Percentiles rank a stretch among this genome's conserved stretches.
Evolutionary conservation across 2,329 filamentous ascomycete genomes (phyloP).

Genomic region (Diplodia seriata): DNA sequence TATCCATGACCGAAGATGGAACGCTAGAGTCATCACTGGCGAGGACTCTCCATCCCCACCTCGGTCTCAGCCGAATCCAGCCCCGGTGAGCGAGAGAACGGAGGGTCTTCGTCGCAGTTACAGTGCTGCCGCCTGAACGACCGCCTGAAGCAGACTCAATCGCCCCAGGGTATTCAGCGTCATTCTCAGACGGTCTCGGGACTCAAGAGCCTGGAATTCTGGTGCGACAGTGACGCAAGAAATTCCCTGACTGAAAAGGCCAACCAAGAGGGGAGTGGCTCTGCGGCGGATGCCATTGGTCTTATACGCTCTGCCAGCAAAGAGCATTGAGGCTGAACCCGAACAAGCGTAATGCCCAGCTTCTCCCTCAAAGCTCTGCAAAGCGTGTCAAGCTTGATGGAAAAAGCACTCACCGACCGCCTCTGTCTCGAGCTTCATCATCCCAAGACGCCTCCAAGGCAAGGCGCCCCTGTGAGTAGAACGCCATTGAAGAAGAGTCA

Average conservation of each 20-base stretch:
- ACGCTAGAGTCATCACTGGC: constrained; percentile 80
- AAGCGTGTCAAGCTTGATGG: constrained; percentile 43
- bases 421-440: constrained; percentile 47
- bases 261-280: constrained; percentile 79
- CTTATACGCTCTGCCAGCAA: constrained; percentile 74
- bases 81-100: constrained; percentile 51
- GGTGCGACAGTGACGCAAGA: constrained; percentile 79
- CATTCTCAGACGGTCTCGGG: constrained; percentile 75
- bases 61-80: constrained; percentile 58
- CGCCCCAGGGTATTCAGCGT: constrained; percentile 43
- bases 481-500: constrained; percentile 22
- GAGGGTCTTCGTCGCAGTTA: constrained; percentile 72
- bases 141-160: constrained; percentile 41
- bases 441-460: constrained; percentile 43
- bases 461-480: constrained; percentile 34
- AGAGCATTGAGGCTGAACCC: constrained; percentile 59
- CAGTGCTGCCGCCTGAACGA: constrained; percentile 64
- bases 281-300: constrained; percentile 80
- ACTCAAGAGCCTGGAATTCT: constrained; percentile 89
- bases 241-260: constrained; percentile 82
- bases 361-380: constrained; percentile 38
- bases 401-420: constrained; percentile 44
- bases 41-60: constrained; percentile 72
- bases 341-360: constrained; percentile 69
- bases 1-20: constrained; percentile 86